Evolutionary conservation across 441 rosid genomes (phyloP).

Genomic region (Populus hybrid): DNA sequence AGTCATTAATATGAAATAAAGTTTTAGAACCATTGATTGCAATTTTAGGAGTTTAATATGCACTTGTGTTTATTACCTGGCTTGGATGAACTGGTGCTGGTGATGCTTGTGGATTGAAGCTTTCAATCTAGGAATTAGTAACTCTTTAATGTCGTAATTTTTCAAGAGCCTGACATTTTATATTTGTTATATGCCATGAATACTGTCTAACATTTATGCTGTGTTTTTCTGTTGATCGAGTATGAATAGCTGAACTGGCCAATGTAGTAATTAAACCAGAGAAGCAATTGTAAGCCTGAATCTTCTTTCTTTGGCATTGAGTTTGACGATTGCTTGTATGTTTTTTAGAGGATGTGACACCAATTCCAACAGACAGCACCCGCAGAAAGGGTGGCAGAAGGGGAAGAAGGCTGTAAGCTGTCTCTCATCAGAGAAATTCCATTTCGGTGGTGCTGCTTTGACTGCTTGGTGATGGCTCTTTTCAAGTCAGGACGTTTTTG

Average conservation of each 20-base stretch:
- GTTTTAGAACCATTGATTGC: conserved; percentile 27
- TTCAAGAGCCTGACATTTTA: not conserved
- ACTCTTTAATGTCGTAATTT: not conserved
- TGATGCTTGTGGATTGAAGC: not conserved
- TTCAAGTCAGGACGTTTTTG: conserved; percentile 6
- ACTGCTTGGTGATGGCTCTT: not conserved
- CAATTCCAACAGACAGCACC: conserved; percentile 51
- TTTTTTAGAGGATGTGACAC: conserved; percentile 56
- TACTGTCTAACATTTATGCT: not conserved
- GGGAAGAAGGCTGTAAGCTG: conserved; percentile 51
- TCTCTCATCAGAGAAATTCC: not conserved
- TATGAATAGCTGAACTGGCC: not conserved
- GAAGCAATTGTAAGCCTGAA: not conserved
- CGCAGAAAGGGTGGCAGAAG: conserved; percentile 59
- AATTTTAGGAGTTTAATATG: not conserved
- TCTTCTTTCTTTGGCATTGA: not conserved
- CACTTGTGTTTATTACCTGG: not conserved
- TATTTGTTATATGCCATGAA: not conserved
- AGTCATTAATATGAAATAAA: conserved; percentile 22
- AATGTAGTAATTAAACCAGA: too few relatives aligned
- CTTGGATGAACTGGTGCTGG: not conserved
- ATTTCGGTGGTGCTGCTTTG: not conserved
- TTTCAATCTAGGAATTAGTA: not conserved
- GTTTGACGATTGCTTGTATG: not conserved
- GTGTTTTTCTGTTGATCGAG: not conserved